Base-by-base conservation (phyloP, 768 basidiomycete genomes). In the Amanita rimosa region DNA sequence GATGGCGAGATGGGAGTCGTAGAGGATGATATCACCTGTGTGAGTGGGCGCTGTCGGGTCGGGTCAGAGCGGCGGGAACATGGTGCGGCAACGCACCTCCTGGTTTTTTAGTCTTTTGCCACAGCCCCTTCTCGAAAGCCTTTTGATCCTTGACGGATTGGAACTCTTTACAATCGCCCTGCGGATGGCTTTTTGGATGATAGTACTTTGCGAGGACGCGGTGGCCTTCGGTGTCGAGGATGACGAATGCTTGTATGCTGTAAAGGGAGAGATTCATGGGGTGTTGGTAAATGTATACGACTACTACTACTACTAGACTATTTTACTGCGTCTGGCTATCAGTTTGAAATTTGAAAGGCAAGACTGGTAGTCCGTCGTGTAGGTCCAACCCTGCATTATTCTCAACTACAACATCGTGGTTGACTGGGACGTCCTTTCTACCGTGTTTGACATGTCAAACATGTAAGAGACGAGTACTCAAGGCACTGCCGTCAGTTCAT, bases 181-280 rank as follows among this genome's bases (percentile, higher is more conserved):
- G 67, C 0, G 76, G 76, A 53, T 80, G 75, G 48, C 71, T 73
- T 62, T 84, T 73, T n/a, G 90, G 74, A 47, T 74, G 76, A 62
- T 95, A 98, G 72, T 98, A 98, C 64, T 98, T 98, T 26, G 95
- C 88, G 8, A 99, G 76, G 22, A 98, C 85, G 44, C 96, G 86
- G 60, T 90, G 84, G 17, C 94, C 94, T 57, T 97, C 94, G n/a
- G 83, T 72, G 73, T 99, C 96, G 57, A 97, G 83, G 59, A 97
- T 81, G 54, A 99, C 62, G 64, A 98, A 87, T 0, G 83, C 90
- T 40, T 83, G 78, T 51, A 94, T 71, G 57, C 83, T 83, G 70
- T 97, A 94, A 39, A 99, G 73, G 6, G 92, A 83, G 44, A 96
- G 70, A 62, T 95, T 96, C 82, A 81, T 74, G 57, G n/a, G 49